A percentile compares a stretch with the other conserved stretches of the same genome.
phyloP scores from a whole-genome alignment of 345 rosid genomes.

The Pseudoturritis turrita region DNA sequence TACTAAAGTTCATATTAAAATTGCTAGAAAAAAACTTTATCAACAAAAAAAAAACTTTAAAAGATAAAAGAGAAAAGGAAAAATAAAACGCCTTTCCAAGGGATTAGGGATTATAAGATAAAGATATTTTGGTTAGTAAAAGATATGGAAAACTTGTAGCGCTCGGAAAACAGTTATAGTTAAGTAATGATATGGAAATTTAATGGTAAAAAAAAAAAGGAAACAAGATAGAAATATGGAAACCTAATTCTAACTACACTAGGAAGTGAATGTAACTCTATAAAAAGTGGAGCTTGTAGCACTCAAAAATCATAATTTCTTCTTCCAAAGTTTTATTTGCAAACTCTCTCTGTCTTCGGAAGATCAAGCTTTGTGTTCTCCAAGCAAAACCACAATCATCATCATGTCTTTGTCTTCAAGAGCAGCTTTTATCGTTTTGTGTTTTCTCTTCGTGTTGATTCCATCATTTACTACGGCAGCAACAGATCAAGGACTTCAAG shows the following conservation, averaged over 20 bases:
- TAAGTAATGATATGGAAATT: neutral
- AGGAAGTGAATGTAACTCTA: neutral
- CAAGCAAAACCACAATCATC: neutral
- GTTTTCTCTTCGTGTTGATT: neutral
- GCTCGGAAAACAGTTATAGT: neutral
- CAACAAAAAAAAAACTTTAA: neutral
- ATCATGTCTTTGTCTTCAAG: neutral
- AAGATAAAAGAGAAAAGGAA: neutral
- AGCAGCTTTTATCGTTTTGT: neutral
- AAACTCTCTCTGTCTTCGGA: neutral
- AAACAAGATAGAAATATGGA: neutral
- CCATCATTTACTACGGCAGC: neutral
- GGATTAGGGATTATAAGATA: neutral
- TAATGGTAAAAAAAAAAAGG: neutral
- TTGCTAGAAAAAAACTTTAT: too few species aligned
- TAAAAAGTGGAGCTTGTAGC: neutral
- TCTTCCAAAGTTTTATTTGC: neutral
- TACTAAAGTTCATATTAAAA: too few species aligned
- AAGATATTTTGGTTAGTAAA: neutral
- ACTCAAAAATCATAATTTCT: neutral
- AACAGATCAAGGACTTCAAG: neutral
- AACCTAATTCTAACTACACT: neutral
- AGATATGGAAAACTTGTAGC: too few species aligned
- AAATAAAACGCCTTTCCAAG: neutral
- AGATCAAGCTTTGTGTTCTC: neutral